Base-by-base conservation (phyloP, 768 basidiomycete genomes). In the Macrocybe gigantea region DNA sequence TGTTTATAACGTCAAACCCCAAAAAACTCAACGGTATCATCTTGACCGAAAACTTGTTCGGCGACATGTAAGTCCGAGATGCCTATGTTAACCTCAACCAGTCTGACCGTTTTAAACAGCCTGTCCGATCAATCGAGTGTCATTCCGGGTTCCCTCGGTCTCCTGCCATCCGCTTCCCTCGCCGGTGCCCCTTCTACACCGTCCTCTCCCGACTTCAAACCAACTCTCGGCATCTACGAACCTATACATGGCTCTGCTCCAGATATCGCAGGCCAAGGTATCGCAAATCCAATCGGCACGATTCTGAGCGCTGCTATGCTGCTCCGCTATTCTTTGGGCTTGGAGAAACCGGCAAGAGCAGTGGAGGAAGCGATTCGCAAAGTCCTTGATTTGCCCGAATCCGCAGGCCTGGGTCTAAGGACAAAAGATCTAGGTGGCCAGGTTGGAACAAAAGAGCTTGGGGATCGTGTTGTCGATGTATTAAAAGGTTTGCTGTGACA, bases 81-180 rank as follows among this genome's bases (percentile, higher is more conserved):
- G 33, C 32, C 38, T 45, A 3, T 11, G 11, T 15, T 44, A 10
- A 48, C 35, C 12, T 45, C 6, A 13, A 32, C 51, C 43, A n/a
- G 14, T 33, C 49, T 44, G 22, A 41, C 22, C 22, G 37, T 41
- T 51, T 37, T 45, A 33, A 22, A 29, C 60, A 97, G 93, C 59
- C 79, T 99, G 35, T 98, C 95, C 6, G 96, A 98, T 64, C 93
- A 99, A 65, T 80, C 85, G 9, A 97, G 94, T 55, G 92, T 98
- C 55, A 97, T 99, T 57, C 95, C 95, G 12, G 96, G 96, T 12
- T 98, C 96, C 30, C 83, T 99, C 7, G 96, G 96, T 44, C 78
- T 99, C 14, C 75, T 98, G 10, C 95, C 96, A 10, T 98, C 96
- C 9, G 96, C 96, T 31, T 97, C 94, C 10, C 81, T 99, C 7